These are phyloP conservation scores for Fomitopsis palustris DNA, from an alignment of 1,284 basidiomycete species.

Conservation along the genomic window DNA sequence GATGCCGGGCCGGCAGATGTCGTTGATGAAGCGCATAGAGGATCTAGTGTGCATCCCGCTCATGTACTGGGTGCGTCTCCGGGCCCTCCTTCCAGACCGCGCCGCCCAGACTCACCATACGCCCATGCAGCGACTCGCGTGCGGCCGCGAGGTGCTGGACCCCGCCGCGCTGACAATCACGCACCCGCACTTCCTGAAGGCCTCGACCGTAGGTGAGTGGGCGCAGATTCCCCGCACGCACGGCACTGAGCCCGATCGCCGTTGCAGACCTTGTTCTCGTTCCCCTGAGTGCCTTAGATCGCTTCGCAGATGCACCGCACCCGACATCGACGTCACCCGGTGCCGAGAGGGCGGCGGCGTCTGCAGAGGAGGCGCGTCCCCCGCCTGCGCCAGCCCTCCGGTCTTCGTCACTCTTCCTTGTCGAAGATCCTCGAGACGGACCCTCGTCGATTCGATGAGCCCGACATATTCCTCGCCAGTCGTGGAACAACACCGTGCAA, in stretches of 20 bases:
- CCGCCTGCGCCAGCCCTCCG: not conserved
- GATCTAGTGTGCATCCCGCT: conserved; percentile 5
- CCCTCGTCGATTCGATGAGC: not conserved
- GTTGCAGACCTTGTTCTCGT: conserved; percentile 3
- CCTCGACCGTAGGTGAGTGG: not conserved
- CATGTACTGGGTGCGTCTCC: conserved; percentile 7
- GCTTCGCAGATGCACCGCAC: not conserved
- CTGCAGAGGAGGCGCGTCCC: not conserved
- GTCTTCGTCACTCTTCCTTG: not conserved
- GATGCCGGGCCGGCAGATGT: not conserved
- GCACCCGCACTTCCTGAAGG: not conserved
- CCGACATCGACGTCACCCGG: not conserved
- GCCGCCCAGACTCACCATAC: too few relatives aligned
- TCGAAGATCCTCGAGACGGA: not conserved
- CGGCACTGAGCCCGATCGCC: not conserved
- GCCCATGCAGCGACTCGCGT: conserved; percentile 3
- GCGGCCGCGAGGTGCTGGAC: conserved; percentile 1
- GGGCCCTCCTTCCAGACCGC: not conserved
- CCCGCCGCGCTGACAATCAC: not conserved
- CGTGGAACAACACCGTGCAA: too few relatives aligned
- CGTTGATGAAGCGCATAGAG: conserved; percentile 5
- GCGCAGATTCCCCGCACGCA: not conserved
- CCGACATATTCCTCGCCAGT: too few relatives aligned
- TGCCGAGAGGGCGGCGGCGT: not conserved
- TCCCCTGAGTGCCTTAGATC: not conserved